Evolutionary conservation across 306 rosid species (phyloP), one percentile per base, ranked within the genome.

Genomic region (Echinosophora koreensis): DNA sequence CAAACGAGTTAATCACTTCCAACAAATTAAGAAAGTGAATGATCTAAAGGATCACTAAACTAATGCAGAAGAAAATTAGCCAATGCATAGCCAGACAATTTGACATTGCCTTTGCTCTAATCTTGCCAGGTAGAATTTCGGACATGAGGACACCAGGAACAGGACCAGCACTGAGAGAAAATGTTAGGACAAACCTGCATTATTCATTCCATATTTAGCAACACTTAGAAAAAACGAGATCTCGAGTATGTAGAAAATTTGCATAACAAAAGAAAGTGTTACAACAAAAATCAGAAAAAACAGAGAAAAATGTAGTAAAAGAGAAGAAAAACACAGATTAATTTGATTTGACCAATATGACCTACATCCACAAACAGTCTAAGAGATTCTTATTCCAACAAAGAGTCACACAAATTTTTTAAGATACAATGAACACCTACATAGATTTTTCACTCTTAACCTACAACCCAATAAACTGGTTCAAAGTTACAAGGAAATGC

Each of bases 61-160:
- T 15, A 72, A 18, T 47, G 62, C n/a, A 55, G 5, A 66, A 57
- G 50, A 71, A 30, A 82, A 34, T 84, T 76, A 86, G 89, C 92
- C 92, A 88, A 71, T 86, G 88, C 67, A 86, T 85, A 15, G 89
- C 82, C 84, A 88, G 78, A 83, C 89, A 86, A 64, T 84, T 63
- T 44, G 92, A 88, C 87, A 86, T 79, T 57, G 89, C 92, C 69
- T 85, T 86, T 8, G 88, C 89, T 66, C 89, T 76, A 34, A 88
- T 88, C 70, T 83, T 81, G 56, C 87, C 64, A 17, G 88, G 84
- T 44, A 88, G 74, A 68, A 88, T 86, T 80, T 88, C 92, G 64
- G 90, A 88, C 38, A 88, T 82, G 69, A 88, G 87, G 38, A 88
- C 85, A 84, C 87, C 17, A 22, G 92, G 92, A 38, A 88, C 89